Conservation (phyloP, 2,329 filamentous ascomycete species). For the Ophiostoma pallidulum region DNA sequence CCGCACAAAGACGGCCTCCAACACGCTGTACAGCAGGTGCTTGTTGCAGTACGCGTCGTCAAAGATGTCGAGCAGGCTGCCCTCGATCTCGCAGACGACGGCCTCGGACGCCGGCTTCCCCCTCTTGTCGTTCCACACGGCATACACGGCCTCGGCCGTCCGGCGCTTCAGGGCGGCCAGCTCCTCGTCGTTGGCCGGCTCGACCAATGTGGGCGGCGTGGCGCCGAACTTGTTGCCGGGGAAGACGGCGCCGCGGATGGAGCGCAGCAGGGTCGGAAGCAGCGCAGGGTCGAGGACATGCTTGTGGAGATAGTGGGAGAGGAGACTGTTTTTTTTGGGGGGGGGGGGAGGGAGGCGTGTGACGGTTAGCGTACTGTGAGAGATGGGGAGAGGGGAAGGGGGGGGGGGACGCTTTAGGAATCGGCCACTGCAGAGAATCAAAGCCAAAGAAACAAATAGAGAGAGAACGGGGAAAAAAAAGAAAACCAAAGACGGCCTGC, state of each 20-base stretch:
- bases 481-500: too few relatives aligned
- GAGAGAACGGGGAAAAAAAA: too few relatives aligned
- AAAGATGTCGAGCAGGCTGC: constrained; percentile 61
- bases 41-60: constrained; percentile 85
- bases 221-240: constrained; percentile 67
- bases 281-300: constrained; percentile 53
- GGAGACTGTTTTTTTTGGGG: constrained; percentile 33
- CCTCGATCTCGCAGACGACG: constrained; percentile 49
- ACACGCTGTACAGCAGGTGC: constrained; percentile 71
- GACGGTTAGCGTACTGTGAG: background rate
- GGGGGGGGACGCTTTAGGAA: background rate
- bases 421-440: too few relatives aligned
- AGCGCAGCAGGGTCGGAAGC: constrained; percentile 58
- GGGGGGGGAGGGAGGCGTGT: too few relatives aligned
- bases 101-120: constrained; percentile 3
- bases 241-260: constrained; percentile 70
- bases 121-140: constrained; percentile 7
- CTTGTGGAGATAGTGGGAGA: constrained; percentile 47
- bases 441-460: too few relatives aligned
- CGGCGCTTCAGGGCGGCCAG: constrained; percentile 46
- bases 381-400: constrained; percentile 1
- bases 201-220: constrained; percentile 44
- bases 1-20: constrained; percentile 74
- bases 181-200: constrained; percentile 51
- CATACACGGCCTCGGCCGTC: constrained; percentile 15